Evolutionary conservation across 2,329 filamentous ascomycete genomes (phyloP), one percentile per base, ranked within the genome.

Genomic region (Aschersonia sp.): DNA sequence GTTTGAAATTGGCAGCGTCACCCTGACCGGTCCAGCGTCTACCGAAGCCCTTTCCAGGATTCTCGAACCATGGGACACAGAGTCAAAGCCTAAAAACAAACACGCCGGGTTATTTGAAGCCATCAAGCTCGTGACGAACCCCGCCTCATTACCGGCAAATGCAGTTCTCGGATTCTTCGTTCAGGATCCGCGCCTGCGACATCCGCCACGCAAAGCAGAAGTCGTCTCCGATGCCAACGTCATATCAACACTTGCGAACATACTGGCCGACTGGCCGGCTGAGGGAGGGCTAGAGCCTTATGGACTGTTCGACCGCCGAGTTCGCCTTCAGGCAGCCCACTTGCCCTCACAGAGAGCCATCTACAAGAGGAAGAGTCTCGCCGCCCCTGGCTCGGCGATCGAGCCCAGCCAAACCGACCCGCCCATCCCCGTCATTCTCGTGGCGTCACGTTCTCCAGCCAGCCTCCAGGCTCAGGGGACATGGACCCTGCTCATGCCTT

Each of bases 401-500:
- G 65, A 74, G 29, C 61, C 77, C 1, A 71, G 72, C 6, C 53
- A 70, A 1, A 70, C 68, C 6, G 89, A 96, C 57, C 85, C 86
- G 1, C 68, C 75, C 2, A 92, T 97, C 12, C 92, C 92, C 1
- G 65, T 91, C 40, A 69, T 91, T 1, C 65, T 94, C 5, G 71
- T 87, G 4, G 73, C 82, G 35, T 78, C 77, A 9, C 74, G 78
- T 3, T 61, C 72, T 7, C 61, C 65, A 9, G 56, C 61, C 1
- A 65, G 66, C 40, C 67, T 63, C 9, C 74, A 73, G 44, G 67
- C 71, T 1, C 80, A 84, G 45, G 83, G 84, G 0, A 81, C 74
- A 0, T 97, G 89, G 88, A 92, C 82, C 0, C 61, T 97, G 1
- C 71, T 97, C 30, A 74, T 92, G 3, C 92, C 92, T 0, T 96